Evolutionary conservation across 352 stramenopile genomes (phyloP), one percentile per base, ranked within the genome.

Genomic region (Phytophthora ohioensis): DNA sequence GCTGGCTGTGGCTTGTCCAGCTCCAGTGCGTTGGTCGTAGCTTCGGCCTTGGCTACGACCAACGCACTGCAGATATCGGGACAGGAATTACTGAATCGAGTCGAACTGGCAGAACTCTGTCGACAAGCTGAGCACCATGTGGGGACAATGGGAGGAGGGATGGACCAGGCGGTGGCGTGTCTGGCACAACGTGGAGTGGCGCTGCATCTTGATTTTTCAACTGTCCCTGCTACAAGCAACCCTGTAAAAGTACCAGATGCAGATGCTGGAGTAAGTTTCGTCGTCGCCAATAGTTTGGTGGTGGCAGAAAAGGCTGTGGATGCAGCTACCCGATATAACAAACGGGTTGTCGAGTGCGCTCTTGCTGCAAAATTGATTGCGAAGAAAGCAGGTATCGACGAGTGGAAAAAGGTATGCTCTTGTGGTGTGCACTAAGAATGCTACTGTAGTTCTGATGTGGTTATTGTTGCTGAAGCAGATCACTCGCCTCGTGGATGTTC

Each of bases 11-110:
- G 88, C 0, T 73, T 97, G 15, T 94, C 87, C 15, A 93, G 82
- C 67, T 96, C 88, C 43, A 94, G 85, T 55, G 90, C 88, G 2
- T 56, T 97, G 32, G 88, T 96, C 4, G 88, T 96, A 10, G 86
- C 86, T 0, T 72, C 80, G 6, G 78, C 86, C 3, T 67, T 96
- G 32, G 85, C 80, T 1, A 77, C 74, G 10, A 62, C 52, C 13
- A 54, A 62, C 0, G 52, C 60, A 46, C 54, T 82, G 47, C 13
- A 69, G 35, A 15, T 42, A 39, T n/a, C 61, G 7, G 27, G 21
- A n/a, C 45, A 49, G 15, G 12, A 58, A 13, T 5, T 74, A 5
- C 65, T 81, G 3, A 77, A 48, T 12, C 69, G 81, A 52, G 48
- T 57, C 9, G 71, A 84, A 34, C 58, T 97, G 13, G 90, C 86